phyloP scores from a whole-genome alignment of 148 eudicot species.

The Rhododendron vialii region DNA sequence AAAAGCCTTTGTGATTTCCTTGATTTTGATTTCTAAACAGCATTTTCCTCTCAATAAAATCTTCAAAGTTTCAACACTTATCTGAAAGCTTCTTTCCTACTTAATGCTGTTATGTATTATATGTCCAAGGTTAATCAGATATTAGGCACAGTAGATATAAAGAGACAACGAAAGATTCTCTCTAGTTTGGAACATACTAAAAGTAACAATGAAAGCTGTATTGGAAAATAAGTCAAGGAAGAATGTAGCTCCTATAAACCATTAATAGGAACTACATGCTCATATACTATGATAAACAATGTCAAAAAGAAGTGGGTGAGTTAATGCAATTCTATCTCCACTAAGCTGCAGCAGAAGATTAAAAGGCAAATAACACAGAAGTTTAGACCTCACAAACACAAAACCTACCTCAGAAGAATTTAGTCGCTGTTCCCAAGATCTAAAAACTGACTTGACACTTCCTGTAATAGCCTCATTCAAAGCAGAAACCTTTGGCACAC shows the following conservation, averaged over 20 bases:
- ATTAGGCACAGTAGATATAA: background rate
- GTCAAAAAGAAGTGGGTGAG: background rate
- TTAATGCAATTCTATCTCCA: background rate
- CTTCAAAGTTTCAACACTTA: background rate
- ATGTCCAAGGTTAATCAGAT: background rate
- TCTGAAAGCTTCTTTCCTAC: background rate
- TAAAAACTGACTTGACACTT: constrained; percentile 86
- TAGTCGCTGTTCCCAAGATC: constrained; percentile 92
- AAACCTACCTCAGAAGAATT: constrained; percentile 61
- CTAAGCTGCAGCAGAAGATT: background rate
- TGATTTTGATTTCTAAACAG: background rate
- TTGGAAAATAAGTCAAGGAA: background rate
- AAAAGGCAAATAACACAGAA: background rate
- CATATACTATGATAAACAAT: background rate
- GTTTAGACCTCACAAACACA: background rate
- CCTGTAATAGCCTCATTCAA: constrained; percentile 89
- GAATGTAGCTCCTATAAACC: background rate
- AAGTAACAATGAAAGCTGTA: background rate
- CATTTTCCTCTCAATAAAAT: background rate
- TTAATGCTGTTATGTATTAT: background rate
- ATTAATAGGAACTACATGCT: background rate
- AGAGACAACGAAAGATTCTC: background rate
- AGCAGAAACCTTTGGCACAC: constrained; percentile 60
- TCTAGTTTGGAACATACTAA: background rate
- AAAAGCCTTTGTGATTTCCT: background rate